These are phyloP conservation scores for Debaryomyces sp. DNA, from an alignment of 1,139 yeast genomes.

Conservation along the genomic window DNA sequence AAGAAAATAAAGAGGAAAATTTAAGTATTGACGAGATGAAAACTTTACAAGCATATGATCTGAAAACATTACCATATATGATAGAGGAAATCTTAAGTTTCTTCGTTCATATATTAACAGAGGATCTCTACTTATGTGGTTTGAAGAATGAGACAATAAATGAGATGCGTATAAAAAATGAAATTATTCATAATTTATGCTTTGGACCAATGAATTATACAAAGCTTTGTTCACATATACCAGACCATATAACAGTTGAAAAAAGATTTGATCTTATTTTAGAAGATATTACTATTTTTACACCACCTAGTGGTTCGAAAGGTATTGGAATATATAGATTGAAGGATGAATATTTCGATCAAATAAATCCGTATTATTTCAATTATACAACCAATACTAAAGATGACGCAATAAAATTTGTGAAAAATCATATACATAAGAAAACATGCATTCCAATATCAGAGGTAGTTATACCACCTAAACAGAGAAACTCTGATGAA, in stretches of 20 bases:
- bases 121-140: slow-evolving; percentile 61
- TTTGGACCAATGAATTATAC: slow-evolving; percentile 75
- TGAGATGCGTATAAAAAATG: slow-evolving; percentile 58
- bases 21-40: neutral
- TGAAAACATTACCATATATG: slow-evolving; percentile 54
- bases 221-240: slow-evolving; percentile 66
- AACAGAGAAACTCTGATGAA: slow-evolving; percentile 23
- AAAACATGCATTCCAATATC: slow-evolving; percentile 34
- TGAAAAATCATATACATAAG: slow-evolving; percentile 42
- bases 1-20: neutral
- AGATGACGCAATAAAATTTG: slow-evolving; percentile 71
- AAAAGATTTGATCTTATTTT: slow-evolving; percentile 74
- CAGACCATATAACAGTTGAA: slow-evolving; percentile 74
- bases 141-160: slow-evolving; percentile 53
- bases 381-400: slow-evolving; percentile 77
- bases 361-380: slow-evolving; percentile 80
- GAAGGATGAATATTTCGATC: slow-evolving; percentile 55
- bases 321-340: slow-evolving; percentile 73
- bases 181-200: slow-evolving; percentile 77
- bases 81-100: slow-evolving; percentile 80
- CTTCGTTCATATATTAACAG: slow-evolving; percentile 70
- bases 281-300: slow-evolving; percentile 59
- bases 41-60: slow-evolving; percentile 34
- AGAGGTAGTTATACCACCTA: slow-evolving; percentile 57
- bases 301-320: slow-evolving; percentile 63